Evolutionary conservation across 2,329 filamentous ascomycete genomes (phyloP), one percentile per base, ranked within the genome.

Genomic region (Penicillium sp.): DNA sequence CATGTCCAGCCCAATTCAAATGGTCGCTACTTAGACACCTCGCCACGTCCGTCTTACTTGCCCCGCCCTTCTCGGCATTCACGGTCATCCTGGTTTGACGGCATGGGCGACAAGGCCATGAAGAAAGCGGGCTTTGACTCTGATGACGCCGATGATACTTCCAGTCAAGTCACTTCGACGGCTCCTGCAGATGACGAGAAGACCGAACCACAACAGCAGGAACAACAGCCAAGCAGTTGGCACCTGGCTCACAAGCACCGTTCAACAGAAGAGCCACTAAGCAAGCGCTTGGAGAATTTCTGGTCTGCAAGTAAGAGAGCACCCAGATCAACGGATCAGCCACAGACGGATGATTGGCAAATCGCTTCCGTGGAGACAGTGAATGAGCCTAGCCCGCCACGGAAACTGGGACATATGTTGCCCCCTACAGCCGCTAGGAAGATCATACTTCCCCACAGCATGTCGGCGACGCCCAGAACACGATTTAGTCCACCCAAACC

Each of bases 401-500:
- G 63, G 45, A 67, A 64, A 44, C 35, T 67, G 20, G 65, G 61
- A 23, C 66, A 65, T 48, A 61, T 61, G 55, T 56, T 68, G 42
- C 63, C 69, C 26, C 56, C 62, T 20, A 56, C 59, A 42, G 62
- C 59, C 25, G 45, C 62, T 43, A 67, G 69, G 52, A 72, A 70
- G 59, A 65, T 73, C 29, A 65, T 64, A 20, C 66, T 74, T 12
- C 66, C 71, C 18, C 72, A 65, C 33, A 73, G 61, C 50, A 67
- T 69, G 56, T 71, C 67, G 6, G 63, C 65, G 31, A 75, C 72
- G 1, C 72, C 73, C 8, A 68, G 71, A 51, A 74, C 69, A 29
- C 67, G 73, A 33, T 75, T 75, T 50, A 75, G 73, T 46, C 73
- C 72, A 4, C 72, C 72, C 7, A 74, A 73, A 47, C 72, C 71